Evolutionary conservation across 495 filamentous ascomycete genomes (phyloP).

Genomic region (Barbatosphaeria neglecta): DNA sequence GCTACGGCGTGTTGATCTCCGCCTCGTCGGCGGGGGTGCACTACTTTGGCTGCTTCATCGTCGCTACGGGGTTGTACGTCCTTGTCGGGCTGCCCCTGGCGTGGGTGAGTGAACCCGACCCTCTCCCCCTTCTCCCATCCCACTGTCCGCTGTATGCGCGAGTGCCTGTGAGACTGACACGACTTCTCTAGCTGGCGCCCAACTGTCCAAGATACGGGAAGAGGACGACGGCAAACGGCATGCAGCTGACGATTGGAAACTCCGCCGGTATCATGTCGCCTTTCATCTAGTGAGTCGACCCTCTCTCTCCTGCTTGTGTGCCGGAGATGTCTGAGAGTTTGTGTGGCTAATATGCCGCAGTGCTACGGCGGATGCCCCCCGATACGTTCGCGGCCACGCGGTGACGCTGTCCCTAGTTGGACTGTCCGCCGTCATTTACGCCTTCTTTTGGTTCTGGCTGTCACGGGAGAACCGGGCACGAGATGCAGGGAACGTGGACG

Average conservation of each 20-base stretch:
- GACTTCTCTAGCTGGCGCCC: slow-evolving; percentile 22
- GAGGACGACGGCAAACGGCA: slow-evolving; percentile 53
- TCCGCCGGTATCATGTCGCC: slow-evolving; percentile 56
- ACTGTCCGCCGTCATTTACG: slow-evolving; percentile 34
- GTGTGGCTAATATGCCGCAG: slow-evolving; percentile 6
- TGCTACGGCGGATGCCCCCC: slow-evolving; percentile 24
- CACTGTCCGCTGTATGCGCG: no score
- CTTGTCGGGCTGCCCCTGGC: slow-evolving; percentile 57
- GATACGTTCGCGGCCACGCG: slow-evolving; percentile 43
- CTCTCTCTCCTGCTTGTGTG: not conserved
- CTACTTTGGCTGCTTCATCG: slow-evolving; percentile 56
- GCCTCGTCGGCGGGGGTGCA: slow-evolving; percentile 48
- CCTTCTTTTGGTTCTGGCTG: slow-evolving; percentile 44
- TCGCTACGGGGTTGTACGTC: slow-evolving; percentile 62
- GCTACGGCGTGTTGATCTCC: slow-evolving; percentile 55
- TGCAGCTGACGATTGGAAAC: slow-evolving; percentile 63
- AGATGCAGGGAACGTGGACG: slow-evolving; percentile 38
- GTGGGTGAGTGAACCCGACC: slow-evolving; percentile 33
- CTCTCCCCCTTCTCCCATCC: no score
- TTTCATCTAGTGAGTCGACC: slow-evolving; percentile 47
- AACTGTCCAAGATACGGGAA: slow-evolving; percentile 59
- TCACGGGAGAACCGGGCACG: slow-evolving; percentile 43
- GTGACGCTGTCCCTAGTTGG: slow-evolving; percentile 43
- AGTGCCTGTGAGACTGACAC: slow-evolving; percentile 23
- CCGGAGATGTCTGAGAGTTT: no score